phyloP scores from a whole-genome alignment of 2,329 filamentous ascomycete genomes.

The Aotearoamyces nothofagi region DNA sequence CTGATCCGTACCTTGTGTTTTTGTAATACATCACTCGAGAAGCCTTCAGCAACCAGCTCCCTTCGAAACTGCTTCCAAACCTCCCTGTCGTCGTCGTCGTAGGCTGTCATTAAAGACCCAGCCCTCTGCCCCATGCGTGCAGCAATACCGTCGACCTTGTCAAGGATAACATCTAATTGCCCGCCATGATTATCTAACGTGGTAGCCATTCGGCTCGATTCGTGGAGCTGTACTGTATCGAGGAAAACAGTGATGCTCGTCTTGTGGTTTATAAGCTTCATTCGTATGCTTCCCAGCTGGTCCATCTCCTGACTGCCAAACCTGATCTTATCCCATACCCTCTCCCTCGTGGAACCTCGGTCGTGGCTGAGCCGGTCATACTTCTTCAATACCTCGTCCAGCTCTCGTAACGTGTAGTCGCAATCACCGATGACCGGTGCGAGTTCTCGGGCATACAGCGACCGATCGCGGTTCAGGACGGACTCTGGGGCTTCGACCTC shows the following conservation, averaged over 20 bases:
- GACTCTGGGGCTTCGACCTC: conserved; percentile 42
- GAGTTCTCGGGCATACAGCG: conserved; percentile 33
- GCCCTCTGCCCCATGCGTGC: conserved; percentile 29
- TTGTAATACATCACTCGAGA: conserved; percentile 36
- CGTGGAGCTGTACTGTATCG: conserved; percentile 38
- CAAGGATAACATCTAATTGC: conserved; percentile 36
- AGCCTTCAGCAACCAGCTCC: conserved; percentile 43
- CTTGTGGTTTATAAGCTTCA: conserved; percentile 35
- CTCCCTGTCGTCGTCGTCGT: conserved; percentile 30
- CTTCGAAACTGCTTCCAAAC: conserved; percentile 42
- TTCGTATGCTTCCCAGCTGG: conserved; percentile 14
- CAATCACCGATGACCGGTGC: conserved; percentile 36
- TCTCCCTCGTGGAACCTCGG: conserved; percentile 6
- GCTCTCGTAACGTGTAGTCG: conserved; percentile 36
- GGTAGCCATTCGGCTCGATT: conserved; percentile 24
- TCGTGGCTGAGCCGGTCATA: conserved; percentile 19
- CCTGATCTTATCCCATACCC: conserved; percentile 13
- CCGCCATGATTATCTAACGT: conserved; percentile 12
- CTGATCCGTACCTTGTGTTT: conserved; percentile 34
- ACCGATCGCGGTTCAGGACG: conserved; percentile 28
- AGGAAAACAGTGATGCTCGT: conserved; percentile 38
- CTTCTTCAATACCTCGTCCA: conserved; percentile 35
- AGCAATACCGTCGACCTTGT: conserved; percentile 44
- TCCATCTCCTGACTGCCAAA: conserved; percentile 19
- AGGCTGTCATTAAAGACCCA: conserved; percentile 20